Percentiles rank a stretch among this genome's conserved stretches.
These are phyloP conservation scores for Phialophora macrospora DNA, from an alignment of 2,329 filamentous ascomycete genomes.

Conservation along the genomic window DNA sequence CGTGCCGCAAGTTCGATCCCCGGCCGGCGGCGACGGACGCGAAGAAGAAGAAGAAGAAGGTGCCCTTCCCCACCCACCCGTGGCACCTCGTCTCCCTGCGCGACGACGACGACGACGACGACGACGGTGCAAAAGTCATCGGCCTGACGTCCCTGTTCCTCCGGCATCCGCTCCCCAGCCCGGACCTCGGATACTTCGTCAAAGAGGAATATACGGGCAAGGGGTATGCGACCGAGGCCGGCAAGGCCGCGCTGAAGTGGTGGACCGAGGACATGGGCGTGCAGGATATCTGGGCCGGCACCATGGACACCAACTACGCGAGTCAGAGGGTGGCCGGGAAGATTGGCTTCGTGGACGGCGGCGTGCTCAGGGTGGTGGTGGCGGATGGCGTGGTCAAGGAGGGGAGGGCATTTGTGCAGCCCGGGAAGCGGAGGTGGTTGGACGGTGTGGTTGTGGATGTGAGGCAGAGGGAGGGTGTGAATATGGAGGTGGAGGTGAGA, in stretches of 20 bases:
- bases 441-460: slow-evolving; percentile 20
- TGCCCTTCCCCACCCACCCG: slow-evolving; percentile 10
- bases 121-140: too few relatives aligned
- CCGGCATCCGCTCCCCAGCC: slow-evolving; percentile 13
- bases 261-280: slow-evolving; percentile 20
- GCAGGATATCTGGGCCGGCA: slow-evolving; percentile 15
- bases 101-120: background rate
- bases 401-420: slow-evolving; percentile 14
- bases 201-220: slow-evolving; percentile 6
- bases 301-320: slow-evolving; percentile 11
- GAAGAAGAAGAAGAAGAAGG: too few relatives aligned
- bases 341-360: slow-evolving; percentile 25
- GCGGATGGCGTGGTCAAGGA: background rate
- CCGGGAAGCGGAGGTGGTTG: slow-evolving; percentile 5
- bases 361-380: background rate
- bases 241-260: slow-evolving; percentile 13
- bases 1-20: background rate
- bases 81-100: slow-evolving; percentile 20
- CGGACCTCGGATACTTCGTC: slow-evolving; percentile 18
- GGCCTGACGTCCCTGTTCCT: slow-evolving; percentile 14
- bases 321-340: slow-evolving; percentile 18
- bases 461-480: background rate
- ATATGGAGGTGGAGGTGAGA: background rate
- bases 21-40: too few relatives aligned
- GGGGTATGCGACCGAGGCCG: slow-evolving; percentile 27